A percentile compares a stretch with the other conserved stretches of the same genome.
phyloP scores from a whole-genome alignment of 192 early-diverging fungal genomes.

The Rhizophagus clarus region DNA sequence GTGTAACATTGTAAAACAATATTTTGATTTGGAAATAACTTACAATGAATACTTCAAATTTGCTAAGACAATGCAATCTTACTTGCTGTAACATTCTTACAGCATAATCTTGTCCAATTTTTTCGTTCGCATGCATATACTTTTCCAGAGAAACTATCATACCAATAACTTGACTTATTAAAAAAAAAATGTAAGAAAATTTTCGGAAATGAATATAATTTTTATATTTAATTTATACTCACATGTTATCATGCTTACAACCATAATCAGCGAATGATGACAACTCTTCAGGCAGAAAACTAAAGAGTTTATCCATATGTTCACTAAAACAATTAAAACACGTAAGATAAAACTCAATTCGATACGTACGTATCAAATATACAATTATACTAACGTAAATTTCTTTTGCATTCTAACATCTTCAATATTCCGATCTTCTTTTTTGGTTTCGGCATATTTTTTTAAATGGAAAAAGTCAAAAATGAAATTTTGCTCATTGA shows the following conservation, averaged over 20 bases:
- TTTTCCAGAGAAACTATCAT: conserved; percentile 85
- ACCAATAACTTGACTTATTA: conserved; percentile 64
- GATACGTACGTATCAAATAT: background rate
- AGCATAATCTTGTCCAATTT: conserved; percentile 73
- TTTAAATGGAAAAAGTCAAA: conserved; percentile 80
- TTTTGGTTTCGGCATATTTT: conserved; percentile 40
- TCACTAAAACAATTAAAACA: conserved; percentile 52
- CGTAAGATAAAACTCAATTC: background rate
- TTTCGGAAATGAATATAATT: background rate
- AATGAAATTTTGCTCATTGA: conserved; percentile 91
- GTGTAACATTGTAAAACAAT: background rate
- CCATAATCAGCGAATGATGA: conserved; percentile 75
- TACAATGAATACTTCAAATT: conserved; percentile 82
- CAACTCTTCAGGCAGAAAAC: conserved; percentile 70
- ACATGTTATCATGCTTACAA: conserved; percentile 69
- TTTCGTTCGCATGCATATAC: conserved; percentile 64
- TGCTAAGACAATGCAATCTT: conserved; percentile 59
- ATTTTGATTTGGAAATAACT: conserved; percentile 27
- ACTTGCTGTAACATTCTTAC: conserved; percentile 68
- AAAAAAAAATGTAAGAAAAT: conserved; percentile 1
- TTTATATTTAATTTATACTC: conserved; percentile 40
- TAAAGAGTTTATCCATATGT: conserved; percentile 80
- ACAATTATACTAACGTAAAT: conserved; percentile 53
- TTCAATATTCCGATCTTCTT: conserved; percentile 31
- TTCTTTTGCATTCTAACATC: conserved; percentile 72